These are phyloP conservation scores for Pichia thaimueangensis DNA, from an alignment of 805 yeast genomes.

Conservation along the genomic window DNA sequence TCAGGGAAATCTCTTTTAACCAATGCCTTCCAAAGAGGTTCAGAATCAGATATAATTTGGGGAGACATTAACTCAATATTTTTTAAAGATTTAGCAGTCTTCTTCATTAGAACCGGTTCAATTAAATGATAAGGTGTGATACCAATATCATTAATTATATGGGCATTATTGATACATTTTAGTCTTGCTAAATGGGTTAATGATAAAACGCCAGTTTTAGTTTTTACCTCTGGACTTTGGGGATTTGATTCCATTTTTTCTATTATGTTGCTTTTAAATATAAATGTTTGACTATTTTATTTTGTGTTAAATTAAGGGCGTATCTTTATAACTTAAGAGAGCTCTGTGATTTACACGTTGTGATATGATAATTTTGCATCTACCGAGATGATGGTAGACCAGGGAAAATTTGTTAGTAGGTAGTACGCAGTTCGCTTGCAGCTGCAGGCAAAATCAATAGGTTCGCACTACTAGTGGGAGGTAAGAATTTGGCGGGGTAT, in stretches of 20 bases:
- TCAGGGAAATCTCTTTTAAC: slow-evolving; percentile 43
- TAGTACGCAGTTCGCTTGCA: too few relatives aligned
- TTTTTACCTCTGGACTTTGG: neutral
- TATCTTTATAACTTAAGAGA: too few relatives aligned
- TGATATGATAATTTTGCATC: too few relatives aligned
- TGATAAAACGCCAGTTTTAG: slow-evolving; percentile 19
- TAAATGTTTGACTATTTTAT: neutral
- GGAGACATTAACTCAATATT: slow-evolving; percentile 38
- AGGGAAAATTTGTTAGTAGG: too few relatives aligned
- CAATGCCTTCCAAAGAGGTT: slow-evolving; percentile 40
- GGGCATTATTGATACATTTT: slow-evolving; percentile 28
- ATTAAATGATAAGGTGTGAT: slow-evolving; percentile 38
- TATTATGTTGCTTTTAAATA: neutral
- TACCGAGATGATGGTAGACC: too few relatives aligned
- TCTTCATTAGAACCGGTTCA: slow-evolving; percentile 39
- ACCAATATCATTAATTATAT: slow-evolving; percentile 30
- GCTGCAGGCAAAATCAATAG: too few relatives aligned
- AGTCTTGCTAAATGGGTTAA: slow-evolving; percentile 23
- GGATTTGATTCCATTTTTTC: neutral
- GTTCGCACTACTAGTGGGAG: too few relatives aligned
- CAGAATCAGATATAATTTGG: slow-evolving; percentile 36
- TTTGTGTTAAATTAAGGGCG: too few relatives aligned
- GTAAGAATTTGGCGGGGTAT: too few relatives aligned
- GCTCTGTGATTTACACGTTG: too few relatives aligned
- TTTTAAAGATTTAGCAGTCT: slow-evolving; percentile 39